Evolutionary conservation across 192 early-diverging fungal genomes (phyloP).

Genomic region (Backusella liffmaniae): DNA sequence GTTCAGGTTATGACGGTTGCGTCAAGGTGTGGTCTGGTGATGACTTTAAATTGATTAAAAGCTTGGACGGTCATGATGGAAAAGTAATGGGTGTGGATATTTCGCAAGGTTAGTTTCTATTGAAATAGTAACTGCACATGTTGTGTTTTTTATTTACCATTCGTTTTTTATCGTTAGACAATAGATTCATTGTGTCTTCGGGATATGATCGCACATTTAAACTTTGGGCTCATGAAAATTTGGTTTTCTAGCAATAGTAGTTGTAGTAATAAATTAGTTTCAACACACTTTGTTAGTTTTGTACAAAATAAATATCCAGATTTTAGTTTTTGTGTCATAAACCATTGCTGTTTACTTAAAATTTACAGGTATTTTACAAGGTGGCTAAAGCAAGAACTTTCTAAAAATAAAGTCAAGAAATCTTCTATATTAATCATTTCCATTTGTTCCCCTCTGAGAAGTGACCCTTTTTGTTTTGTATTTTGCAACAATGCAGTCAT

Average conservation of each 20-base stretch:
- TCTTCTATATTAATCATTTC: too few relatives aligned
- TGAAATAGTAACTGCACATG: neutral
- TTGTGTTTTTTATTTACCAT: neutral
- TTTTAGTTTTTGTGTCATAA: neutral
- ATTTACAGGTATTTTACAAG: too few relatives aligned
- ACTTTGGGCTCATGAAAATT: conserved; percentile 68
- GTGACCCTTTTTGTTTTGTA: too few relatives aligned
- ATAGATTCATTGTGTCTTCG: conserved; percentile 80
- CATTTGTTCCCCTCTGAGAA: too few relatives aligned
- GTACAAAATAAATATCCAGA: neutral
- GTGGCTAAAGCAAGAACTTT: too few relatives aligned
- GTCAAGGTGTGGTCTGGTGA: conserved; percentile 93
- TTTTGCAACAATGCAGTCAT: too few relatives aligned
- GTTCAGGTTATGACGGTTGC: conserved; percentile 84
- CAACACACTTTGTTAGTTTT: neutral
- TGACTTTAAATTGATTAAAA: conserved; percentile 90
- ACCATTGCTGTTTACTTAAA: neutral
- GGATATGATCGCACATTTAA: conserved; percentile 96
- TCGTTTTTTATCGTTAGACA: conserved; percentile 48
- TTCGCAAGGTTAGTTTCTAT: conserved; percentile 35
- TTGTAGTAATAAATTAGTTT: neutral
- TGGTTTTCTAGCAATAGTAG: conserved; percentile 17
- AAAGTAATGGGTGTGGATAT: conserved; percentile 91
- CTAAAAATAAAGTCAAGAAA: too few relatives aligned
- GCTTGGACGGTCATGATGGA: conserved; percentile 83